Percentiles rank a stretch among this genome's conserved stretches.
phyloP scores from a whole-genome alignment of 169 alveolate genomes.

The Plasmodium blacklocki region DNA sequence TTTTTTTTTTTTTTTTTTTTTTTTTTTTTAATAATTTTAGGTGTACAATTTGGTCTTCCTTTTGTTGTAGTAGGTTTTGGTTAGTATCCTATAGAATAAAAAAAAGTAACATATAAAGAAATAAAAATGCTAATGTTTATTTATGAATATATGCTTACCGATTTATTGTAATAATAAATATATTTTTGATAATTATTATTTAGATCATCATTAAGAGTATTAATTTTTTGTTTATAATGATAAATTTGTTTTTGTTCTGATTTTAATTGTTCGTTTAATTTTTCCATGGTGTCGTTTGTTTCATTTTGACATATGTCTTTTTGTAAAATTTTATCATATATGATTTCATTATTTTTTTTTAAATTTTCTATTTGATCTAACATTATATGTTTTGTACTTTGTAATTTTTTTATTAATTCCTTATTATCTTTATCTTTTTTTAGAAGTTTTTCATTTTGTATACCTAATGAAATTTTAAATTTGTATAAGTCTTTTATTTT shows the following conservation, averaged over 20 bases:
- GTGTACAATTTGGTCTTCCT: conserved; percentile 16
- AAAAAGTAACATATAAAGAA: neutral
- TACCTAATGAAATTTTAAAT: neutral
- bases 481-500: conserved; percentile 12
- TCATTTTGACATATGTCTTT: conserved; percentile 6
- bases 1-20: neutral
- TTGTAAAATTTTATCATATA: conserved; percentile 8
- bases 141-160: conserved; percentile 22
- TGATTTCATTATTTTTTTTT: neutral
- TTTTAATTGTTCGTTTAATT: neutral
- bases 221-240: conserved; percentile 40
- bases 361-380: conserved; percentile 35
- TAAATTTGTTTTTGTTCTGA: neutral
- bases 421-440: conserved; percentile 11
- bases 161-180: conserved; percentile 19
- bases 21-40: neutral
- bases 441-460: conserved; percentile 21
- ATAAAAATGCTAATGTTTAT: neutral
- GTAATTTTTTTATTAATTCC: conserved; percentile 25
- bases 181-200: conserved; percentile 16
- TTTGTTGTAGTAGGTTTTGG: conserved; percentile 8
- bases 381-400: conserved; percentile 13
- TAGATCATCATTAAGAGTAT: conserved; percentile 25
- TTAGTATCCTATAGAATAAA: neutral
- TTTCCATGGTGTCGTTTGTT: neutral